phyloP scores from a whole-genome alignment of 306 rosid species.

The Dryas drummondii region DNA sequence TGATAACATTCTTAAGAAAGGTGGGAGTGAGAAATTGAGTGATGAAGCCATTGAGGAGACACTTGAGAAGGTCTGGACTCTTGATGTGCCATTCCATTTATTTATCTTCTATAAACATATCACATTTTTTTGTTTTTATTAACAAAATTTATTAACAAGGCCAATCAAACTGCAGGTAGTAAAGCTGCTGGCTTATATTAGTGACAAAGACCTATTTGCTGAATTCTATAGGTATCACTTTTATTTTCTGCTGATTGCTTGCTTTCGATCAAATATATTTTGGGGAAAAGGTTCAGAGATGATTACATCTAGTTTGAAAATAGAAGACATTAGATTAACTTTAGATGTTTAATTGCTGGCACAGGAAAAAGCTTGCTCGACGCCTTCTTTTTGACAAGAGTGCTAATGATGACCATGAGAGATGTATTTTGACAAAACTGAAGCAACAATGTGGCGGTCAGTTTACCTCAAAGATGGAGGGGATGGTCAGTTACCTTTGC shows the following conservation, averaged over 20 bases:
- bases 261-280: not conserved
- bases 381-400: constrained; percentile 58
- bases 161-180: constrained; percentile 39
- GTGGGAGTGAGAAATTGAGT: constrained; percentile 58
- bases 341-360: constrained; percentile 16
- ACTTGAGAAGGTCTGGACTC: constrained; percentile 71
- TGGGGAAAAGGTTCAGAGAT: not conserved
- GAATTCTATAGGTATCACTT: constrained; percentile 45
- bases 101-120: constrained; percentile 10
- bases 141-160: not conserved
- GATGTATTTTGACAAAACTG: constrained; percentile 52
- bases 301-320: not conserved
- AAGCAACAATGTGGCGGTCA: constrained; percentile 59
- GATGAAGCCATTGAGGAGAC: constrained; percentile 66
- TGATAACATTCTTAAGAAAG: constrained; percentile 56
- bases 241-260: not conserved
- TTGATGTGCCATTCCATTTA: constrained; percentile 13
- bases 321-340: not conserved
- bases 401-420: constrained; percentile 56
- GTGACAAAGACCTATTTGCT: constrained; percentile 55
- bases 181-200: constrained; percentile 54
- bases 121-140: not conserved
- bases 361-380: constrained; percentile 62
- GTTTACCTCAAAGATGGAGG: constrained; percentile 62
- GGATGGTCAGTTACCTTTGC: constrained; percentile 38